Evolutionary conservation across 257 asterid genomes (phyloP).

Genomic region (Solanum neorickii): DNA sequence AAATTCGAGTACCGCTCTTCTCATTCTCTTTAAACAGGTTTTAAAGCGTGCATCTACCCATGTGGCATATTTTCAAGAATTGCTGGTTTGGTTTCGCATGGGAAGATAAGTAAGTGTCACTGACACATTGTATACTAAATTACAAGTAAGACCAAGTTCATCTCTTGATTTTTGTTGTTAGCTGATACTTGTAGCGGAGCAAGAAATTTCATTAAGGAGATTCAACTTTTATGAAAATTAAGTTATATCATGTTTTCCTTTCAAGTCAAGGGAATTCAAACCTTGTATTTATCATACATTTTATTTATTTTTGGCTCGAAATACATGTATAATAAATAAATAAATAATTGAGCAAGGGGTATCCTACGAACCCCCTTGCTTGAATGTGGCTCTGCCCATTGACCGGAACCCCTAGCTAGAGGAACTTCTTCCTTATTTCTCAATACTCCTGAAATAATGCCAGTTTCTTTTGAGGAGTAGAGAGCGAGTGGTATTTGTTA

Average conservation of each 20-base stretch:
- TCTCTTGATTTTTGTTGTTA: background rate
- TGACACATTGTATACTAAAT: background rate
- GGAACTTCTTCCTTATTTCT: background rate
- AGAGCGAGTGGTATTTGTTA: background rate
- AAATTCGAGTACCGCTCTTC: background rate
- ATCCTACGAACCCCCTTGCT: background rate
- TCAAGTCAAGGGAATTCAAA: background rate
- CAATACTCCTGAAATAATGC: background rate
- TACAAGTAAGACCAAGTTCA: background rate
- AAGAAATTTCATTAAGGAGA: background rate
- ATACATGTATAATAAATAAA: background rate
- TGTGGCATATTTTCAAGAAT: background rate
- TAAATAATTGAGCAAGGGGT: background rate
- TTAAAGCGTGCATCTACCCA: background rate
- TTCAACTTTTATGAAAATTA: background rate
- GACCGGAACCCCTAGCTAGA: background rate
- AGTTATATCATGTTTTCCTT: background rate
- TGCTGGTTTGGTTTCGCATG: background rate
- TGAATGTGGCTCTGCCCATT: background rate
- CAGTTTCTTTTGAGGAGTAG: background rate
- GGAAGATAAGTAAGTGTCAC: slow-evolving; percentile 3
- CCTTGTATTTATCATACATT: background rate
- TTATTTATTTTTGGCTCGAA: background rate
- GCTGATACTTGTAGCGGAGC: background rate
- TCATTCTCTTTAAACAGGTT: background rate